Evolutionary conservation across 345 rosid species (phyloP).

Genomic region (Bruguiera parviflora): DNA sequence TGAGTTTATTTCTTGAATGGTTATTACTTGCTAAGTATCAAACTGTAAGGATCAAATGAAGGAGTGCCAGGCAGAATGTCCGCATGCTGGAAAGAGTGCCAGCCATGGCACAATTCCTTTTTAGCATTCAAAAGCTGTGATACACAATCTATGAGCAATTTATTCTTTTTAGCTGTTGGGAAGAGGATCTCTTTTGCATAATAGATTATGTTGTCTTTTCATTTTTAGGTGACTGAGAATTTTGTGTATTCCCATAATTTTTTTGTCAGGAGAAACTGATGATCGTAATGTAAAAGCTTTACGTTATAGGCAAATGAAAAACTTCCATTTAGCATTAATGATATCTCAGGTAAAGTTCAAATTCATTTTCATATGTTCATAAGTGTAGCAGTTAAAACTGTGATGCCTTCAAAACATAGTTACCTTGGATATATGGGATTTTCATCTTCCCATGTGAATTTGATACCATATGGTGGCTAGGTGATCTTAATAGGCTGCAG

Average conservation of each 20-base stretch:
- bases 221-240: too few species aligned
- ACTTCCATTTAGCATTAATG: conserved; percentile 86
- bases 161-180: too few species aligned
- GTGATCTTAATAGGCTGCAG: too few species aligned
- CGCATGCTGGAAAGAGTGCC: too few species aligned
- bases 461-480: too few species aligned
- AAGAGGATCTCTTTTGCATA: too few species aligned
- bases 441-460: too few species aligned
- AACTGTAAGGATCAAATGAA: neutral
- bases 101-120: too few species aligned
- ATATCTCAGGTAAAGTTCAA: conserved; percentile 65
- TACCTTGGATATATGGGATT: too few species aligned
- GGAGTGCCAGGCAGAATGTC: neutral
- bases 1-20: neutral
- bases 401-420: neutral
- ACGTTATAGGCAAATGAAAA: conserved; percentile 83
- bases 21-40: neutral
- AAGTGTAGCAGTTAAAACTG: neutral
- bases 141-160: too few species aligned
- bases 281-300: conserved; percentile 57
- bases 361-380: neutral
- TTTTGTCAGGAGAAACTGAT: conserved; percentile 65
- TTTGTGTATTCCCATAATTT: conserved; percentile 4
- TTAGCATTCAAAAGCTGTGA: too few species aligned
- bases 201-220: too few species aligned